Base-by-base conservation (phyloP, 2,329 filamentous ascomycete species). In the Calonectria multiphialidica region DNA sequence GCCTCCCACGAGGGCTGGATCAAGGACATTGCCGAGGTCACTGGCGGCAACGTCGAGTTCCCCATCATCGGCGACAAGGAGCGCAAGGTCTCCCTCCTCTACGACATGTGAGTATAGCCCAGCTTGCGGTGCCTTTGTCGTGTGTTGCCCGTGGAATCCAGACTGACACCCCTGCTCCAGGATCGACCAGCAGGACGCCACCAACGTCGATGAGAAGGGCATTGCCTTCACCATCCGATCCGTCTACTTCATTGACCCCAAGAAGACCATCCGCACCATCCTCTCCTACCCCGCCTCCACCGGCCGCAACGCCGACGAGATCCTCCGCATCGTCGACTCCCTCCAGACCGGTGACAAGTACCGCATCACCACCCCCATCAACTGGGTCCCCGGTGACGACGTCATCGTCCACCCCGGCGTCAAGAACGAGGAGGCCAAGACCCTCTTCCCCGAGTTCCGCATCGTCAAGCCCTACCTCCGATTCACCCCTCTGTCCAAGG, bases 181-280 rank as follows among this genome's bases (percentile, higher is more conserved):
- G 90, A 88, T 96, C 80, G 93, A 95, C 87, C 90, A 94, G 86
- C 93, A 95, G 84, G 94, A 95, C 84, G 90, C 92, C 80, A 94
- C 92, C 87, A 95, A 95, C 86, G 92, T 95, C 70, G 93, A 95
- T 84, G 85, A 89, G 81, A 95, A 95, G 90, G 93, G 93, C 79
- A 94, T 96, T 79, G 95, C 95, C 69, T 96, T 98, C 87, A 98
- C 96, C 79, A 98, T 98, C 87, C 95, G 96, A 81, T 95, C 94
- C 79, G 96, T 98, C 82, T 98, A 97, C 90, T 89, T 98, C 87
- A 97, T 98, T 84, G 95, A 98, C 88, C 95, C 95, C 76, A 92
- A 91, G 85, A 98, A 98, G 92, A 96, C 93, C 85, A 97, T 98
- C 86, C 93, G 96, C 80, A 92, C 96, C 83, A 97, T 95, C 84